phyloP scores from a whole-genome alignment of 2,329 filamentous ascomycete species.

The Bipolaris oryzae region DNA sequence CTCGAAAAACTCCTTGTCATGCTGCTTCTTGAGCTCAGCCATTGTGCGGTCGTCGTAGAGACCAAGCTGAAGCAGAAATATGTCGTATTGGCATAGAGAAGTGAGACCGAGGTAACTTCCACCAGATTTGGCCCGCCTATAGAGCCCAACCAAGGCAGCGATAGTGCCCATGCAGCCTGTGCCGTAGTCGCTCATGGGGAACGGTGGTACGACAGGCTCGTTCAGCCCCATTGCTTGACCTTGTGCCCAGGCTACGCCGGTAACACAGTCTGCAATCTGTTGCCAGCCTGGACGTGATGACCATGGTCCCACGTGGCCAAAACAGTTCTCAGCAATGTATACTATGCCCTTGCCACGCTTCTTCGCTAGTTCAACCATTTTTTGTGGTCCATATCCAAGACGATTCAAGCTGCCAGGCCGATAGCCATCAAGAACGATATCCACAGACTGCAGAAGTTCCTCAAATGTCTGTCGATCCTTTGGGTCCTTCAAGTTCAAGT shows the following conservation, averaged over 20 bases:
- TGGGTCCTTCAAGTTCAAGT: slow-evolving; percentile 65
- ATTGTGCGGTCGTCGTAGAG: slow-evolving; percentile 62
- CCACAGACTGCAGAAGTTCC: slow-evolving; percentile 64
- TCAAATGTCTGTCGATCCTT: slow-evolving; percentile 64
- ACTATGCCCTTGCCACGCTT: slow-evolving; percentile 66
- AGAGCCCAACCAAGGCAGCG: slow-evolving; percentile 68
- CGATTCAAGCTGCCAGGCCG: slow-evolving; percentile 68
- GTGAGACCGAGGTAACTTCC: slow-evolving; percentile 71
- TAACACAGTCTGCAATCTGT: slow-evolving; percentile 71
- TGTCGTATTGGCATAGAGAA: slow-evolving; percentile 71
- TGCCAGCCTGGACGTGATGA: slow-evolving; percentile 71
- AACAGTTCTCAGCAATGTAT: slow-evolving; percentile 74
- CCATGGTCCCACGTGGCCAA: slow-evolving; percentile 70
- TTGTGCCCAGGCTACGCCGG: slow-evolving; percentile 66
- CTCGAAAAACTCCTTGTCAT: slow-evolving; percentile 61
- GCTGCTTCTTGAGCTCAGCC: slow-evolving; percentile 56
- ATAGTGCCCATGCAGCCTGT: slow-evolving; percentile 75
- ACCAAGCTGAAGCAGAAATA: slow-evolving; percentile 67
- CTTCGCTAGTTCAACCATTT: slow-evolving; percentile 60
- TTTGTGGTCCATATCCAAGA: slow-evolving; percentile 66
- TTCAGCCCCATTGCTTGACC: slow-evolving; percentile 65
- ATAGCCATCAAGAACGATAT: slow-evolving; percentile 73
- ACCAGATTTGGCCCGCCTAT: slow-evolving; percentile 65
- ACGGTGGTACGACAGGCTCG: slow-evolving; percentile 70
- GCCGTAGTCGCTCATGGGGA: slow-evolving; percentile 67